Percentiles rank a stretch among this genome's conserved stretches.
Evolutionary conservation across 202 grass and related monocot species (phyloP).

Genomic region (Panicum virgatum): DNA sequence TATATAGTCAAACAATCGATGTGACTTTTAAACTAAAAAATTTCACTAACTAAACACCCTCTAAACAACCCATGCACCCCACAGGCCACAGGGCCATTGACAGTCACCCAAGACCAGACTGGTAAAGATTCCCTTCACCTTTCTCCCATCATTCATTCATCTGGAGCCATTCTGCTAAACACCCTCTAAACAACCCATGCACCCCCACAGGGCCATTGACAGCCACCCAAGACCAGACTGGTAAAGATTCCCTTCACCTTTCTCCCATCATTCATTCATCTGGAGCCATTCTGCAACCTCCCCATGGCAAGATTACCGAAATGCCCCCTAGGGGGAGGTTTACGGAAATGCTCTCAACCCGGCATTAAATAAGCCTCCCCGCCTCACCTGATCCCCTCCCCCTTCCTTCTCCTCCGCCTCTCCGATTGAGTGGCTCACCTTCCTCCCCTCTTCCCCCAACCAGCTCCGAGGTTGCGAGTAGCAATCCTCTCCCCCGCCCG

Average conservation of each 20-base stretch:
- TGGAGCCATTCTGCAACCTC: background rate
- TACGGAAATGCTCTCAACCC: background rate
- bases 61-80: background rate
- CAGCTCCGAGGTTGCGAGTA: constrained; percentile 1
- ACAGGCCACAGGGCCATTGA: constrained; percentile 18
- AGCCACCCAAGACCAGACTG: constrained; percentile 34
- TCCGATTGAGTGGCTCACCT: constrained; percentile 33
- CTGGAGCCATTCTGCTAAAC: constrained; percentile 1
- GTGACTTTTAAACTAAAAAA: no score
- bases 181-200: background rate
- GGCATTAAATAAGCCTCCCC: constrained; percentile 49
- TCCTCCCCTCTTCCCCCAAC: background rate
- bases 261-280: background rate
- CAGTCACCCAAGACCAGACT: constrained; percentile 34
- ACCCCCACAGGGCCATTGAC: background rate
- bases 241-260: constrained; percentile 47
- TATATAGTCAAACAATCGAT: no score
- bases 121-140: constrained; percentile 46
- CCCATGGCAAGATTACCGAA: background rate
- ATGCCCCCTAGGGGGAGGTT: background rate
- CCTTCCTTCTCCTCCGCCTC: background rate
- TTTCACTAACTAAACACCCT: no score
- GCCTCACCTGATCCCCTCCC: constrained; percentile 40
- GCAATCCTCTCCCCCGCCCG: background rate
- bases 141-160: background rate